Base-by-base conservation (phyloP, 495 filamentous ascomycete species). In the Chlorociboria aeruginascens region DNA sequence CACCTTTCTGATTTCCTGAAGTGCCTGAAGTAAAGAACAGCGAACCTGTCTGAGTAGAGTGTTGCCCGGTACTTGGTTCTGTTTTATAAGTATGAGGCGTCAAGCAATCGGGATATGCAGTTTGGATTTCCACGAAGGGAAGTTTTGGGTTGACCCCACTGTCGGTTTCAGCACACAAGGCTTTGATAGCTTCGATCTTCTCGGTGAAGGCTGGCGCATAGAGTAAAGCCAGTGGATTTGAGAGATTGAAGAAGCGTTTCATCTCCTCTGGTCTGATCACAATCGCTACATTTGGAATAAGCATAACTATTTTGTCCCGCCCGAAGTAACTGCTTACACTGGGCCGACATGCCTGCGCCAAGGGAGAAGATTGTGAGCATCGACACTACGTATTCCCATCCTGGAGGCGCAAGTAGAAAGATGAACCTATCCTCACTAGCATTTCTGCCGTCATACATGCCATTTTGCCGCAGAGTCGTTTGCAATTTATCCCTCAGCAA, bases 361-460 rank as follows among this genome's bases (percentile, higher is more conserved):
- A 52, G 37, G 13, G 50, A 46, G 11, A 52, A 48, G 25, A 52
- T 52, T 3, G 43, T 52, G 50, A 52, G 50, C 43, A 52, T 47
- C 3, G 43, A 46, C 0, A 52, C 50, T 32, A 48, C 45, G 36
- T 52, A 52, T 43, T 52, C 50, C n/a, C 10, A 52, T 30, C 50
- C 50, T 42, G 50, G 50, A 42, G 50, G 43, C 3, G 37, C 50
- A 41, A 52, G 2, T 32, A 52, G 13, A 25, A 47, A 47, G 43
- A 52, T 46, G 45, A 52, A 52, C 37, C 17, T 36, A 16, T 47
- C 50, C 14, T 52, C 38, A 25, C 17, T 46, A 9, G 16, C 33
- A 36, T 40, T 39, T 37, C 14, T 8, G 30, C 12, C 43, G 41
- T 38, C 34, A 25, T 46, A 30, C 10, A 46, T 45, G 43, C 42